These are phyloP conservation scores for Herpetospermum pedunculosum DNA, from an alignment of 306 rosid species.

Conservation along the genomic window DNA sequence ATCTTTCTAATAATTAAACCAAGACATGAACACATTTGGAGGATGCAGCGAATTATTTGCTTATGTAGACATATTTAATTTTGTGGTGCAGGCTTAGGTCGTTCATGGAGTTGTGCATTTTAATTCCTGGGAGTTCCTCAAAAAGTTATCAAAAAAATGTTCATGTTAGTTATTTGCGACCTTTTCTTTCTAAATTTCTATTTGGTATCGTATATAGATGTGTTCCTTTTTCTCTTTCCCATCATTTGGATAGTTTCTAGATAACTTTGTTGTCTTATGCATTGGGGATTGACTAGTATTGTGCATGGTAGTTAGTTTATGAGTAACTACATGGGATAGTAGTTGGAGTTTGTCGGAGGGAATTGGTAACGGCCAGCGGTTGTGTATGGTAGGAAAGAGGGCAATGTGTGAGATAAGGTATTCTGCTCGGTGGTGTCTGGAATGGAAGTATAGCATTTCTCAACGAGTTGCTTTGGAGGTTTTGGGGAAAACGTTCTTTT, in stretches of 20 bases:
- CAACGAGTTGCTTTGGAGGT: not conserved
- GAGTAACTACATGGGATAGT: not conserved
- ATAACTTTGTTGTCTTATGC: not conserved
- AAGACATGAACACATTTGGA: not conserved
- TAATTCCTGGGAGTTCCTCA: conserved; percentile 58
- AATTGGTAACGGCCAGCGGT: not conserved
- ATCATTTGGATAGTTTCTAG: not conserved
- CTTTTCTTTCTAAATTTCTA: not conserved
- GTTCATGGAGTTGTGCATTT: conserved; percentile 86
- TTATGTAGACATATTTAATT: not conserved
- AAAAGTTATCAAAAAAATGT: conserved; percentile 30
- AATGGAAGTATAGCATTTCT: not conserved
- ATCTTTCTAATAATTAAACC: not conserved
- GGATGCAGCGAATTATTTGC: not conserved
- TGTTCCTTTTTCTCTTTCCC: not conserved
- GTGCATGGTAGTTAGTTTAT: not conserved
- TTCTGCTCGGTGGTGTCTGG: not conserved
- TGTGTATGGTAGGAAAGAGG: not conserved
- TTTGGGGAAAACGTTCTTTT: not conserved
- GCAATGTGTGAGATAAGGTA: not conserved
- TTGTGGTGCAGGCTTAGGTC: conserved; percentile 70
- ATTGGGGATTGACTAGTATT: not conserved
- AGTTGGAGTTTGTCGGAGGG: not conserved
- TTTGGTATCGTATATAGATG: not conserved
- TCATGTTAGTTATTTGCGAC: conserved; percentile 35